Percentiles rank a stretch among this genome's conserved stretches.
phyloP scores from a whole-genome alignment of 2,329 filamentous ascomycete genomes.

The Sarocladium oryzae region DNA sequence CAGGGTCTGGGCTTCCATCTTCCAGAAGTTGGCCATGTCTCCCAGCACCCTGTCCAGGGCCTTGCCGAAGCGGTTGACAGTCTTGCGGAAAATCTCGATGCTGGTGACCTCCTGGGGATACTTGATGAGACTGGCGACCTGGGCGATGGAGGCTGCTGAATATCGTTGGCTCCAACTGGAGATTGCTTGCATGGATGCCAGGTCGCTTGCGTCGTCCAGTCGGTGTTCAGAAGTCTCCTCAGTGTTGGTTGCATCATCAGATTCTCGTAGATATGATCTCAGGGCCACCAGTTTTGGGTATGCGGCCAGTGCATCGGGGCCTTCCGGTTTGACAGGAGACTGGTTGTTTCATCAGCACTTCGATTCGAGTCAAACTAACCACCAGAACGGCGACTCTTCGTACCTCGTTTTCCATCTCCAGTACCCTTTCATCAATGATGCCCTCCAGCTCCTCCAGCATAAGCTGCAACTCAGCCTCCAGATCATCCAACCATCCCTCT shows the following conservation, averaged over 20 bases:
- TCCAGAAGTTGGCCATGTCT: not conserved
- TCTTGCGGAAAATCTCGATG: not conserved
- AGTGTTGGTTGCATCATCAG: not conserved
- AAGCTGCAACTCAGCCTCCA: not conserved
- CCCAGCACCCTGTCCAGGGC: not conserved
- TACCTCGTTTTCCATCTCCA: not conserved
- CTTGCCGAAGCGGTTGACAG: not conserved
- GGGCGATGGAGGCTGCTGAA: not conserved
- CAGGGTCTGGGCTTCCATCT: not conserved
- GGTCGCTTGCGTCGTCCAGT: not conserved
- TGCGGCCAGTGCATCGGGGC: not conserved
- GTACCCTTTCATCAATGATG: not conserved
- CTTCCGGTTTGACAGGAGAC: not conserved
- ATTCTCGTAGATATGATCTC: not conserved
- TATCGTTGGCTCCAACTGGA: not conserved
- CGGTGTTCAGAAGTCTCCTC: not conserved
- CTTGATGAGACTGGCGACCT: not conserved
- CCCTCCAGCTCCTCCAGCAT: not conserved
- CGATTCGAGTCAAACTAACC: too few species aligned
- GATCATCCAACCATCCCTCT: not conserved
- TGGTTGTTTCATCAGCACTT: not conserved
- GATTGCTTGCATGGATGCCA: not conserved
- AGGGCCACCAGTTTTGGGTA: not conserved
- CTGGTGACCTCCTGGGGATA: not conserved
- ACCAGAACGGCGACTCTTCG: too few species aligned